Base-by-base conservation (phyloP, 768 basidiomycete genomes). In the Lyophyllum semitale region DNA sequence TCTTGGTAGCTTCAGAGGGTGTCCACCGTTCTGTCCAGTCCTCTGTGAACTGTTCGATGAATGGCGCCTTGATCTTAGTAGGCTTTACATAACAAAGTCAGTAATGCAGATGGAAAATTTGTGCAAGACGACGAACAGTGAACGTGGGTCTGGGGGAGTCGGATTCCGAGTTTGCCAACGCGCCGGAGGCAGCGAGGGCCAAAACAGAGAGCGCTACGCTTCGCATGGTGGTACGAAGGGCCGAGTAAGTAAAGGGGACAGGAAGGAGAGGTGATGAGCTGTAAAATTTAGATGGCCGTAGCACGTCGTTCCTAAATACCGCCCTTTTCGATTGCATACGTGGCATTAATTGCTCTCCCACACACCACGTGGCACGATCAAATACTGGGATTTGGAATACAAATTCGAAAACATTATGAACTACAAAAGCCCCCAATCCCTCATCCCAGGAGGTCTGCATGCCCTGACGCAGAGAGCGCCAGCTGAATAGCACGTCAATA, bases 1-100 rank as follows among this genome's bases (percentile, higher is more conserved):
- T 95, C 83, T 98, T 98, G 63, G 95, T 98, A 8, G 97, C 97
- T 70, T 94, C 89, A 4, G 95, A 98, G 33, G 95, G 88, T 48
- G 92, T 94, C 96, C 97, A 99, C 53, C 95, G 90, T 59, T 89
- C 80, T 12, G 87, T 67, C 88, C 94, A 96, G 74, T 91, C 89
- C 46, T 88, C 85, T 17, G 88, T 91, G 82, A 98, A 99, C 72
- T 99, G 97, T 73, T 99, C 97, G 61, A 99, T 66, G 79, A 98
- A 98, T 38, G 92, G 87, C 6, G 89, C 94, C 66, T 87, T 87
- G 75, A 97, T 77, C 51, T 77, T 71, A 48, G 94, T 89, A 48
- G 85, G 75, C 94, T 96, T 50, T 59, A 33, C 18, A 47, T 49
- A 45, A 50, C 42, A 22, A 48, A 29, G 59, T 63, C 23, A 58